Evolutionary conservation across 2,329 filamentous ascomycete genomes (phyloP).

Genomic region (Colletotrichum cuscutae): DNA sequence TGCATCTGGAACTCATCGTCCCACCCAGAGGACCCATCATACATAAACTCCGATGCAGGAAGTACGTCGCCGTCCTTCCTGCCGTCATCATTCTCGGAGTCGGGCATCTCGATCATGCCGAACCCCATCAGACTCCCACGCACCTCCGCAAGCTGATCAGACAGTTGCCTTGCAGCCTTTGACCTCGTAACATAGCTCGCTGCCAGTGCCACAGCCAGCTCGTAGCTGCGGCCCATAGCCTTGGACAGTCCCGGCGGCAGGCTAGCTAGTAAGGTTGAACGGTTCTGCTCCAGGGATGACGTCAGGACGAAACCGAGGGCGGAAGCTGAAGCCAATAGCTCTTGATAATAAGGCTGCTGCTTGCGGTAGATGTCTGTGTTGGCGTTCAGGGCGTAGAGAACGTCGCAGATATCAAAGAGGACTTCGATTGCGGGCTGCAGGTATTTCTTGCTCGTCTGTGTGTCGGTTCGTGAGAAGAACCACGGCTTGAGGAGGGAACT

Average conservation of each 20-base stretch:
- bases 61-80: not conserved
- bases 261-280: not conserved
- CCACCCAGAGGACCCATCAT: not conserved
- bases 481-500: not conserved
- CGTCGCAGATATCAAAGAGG: not conserved
- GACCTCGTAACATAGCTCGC: not conserved
- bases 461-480: not conserved
- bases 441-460: not conserved
- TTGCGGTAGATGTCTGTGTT: slow-evolving; percentile 11
- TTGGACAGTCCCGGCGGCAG: not conserved
- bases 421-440: not conserved
- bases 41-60: not conserved
- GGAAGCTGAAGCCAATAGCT: not conserved
- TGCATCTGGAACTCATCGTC: not conserved
- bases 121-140: not conserved
- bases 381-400: not conserved
- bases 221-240: not conserved
- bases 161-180: not conserved
- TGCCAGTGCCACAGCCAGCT: not conserved
- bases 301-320: not conserved
- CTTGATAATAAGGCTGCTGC: slow-evolving; percentile 7
- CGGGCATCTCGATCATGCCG: not conserved
- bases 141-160: not conserved
- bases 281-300: not conserved
- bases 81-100: not conserved